Evolutionary conservation across 2,329 filamentous ascomycete genomes (phyloP).

Genomic region (Fusarium chlamydosporum): DNA sequence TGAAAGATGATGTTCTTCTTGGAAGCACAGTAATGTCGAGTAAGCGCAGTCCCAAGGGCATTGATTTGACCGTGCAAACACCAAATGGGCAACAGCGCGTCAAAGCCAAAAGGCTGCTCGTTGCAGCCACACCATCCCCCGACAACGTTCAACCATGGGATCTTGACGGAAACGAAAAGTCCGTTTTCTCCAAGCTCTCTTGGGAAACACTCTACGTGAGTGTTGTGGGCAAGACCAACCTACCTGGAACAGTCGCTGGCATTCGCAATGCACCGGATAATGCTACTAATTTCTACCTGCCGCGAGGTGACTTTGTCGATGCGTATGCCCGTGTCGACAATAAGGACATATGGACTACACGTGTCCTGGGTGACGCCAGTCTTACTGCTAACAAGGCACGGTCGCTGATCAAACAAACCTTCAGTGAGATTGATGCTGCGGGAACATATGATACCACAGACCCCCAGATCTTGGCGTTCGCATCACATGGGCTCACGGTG

Average conservation of each 20-base stretch:
- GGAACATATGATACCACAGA: conserved; percentile 19
- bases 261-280: conserved; percentile 34
- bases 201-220: conserved; percentile 45
- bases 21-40: conserved; percentile 29
- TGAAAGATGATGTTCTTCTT: conserved; percentile 28
- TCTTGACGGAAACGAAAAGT: conserved; percentile 44
- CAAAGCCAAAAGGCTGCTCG: conserved; percentile 49
- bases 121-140: conserved; percentile 49
- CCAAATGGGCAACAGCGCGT: conserved; percentile 25
- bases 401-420: conserved; percentile 12
- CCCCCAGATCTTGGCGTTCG: conserved; percentile 37
- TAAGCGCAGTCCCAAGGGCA: not conserved
- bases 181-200: conserved; percentile 49
- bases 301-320: conserved; percentile 20
- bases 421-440: conserved; percentile 11
- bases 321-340: conserved; percentile 1
- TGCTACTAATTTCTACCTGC: conserved; percentile 17
- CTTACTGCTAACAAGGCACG: conserved; percentile 11
- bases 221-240: conserved; percentile 41
- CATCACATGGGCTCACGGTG: conserved; percentile 40
- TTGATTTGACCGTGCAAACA: conserved; percentile 30
- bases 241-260: conserved; percentile 12
- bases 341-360: conserved; percentile 21
- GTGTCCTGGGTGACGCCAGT: conserved; percentile 16
- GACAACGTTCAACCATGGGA: conserved; percentile 49